Base-by-base conservation (phyloP, 1,284 basidiomycete genomes). In the Puccinia coronata region DNA sequence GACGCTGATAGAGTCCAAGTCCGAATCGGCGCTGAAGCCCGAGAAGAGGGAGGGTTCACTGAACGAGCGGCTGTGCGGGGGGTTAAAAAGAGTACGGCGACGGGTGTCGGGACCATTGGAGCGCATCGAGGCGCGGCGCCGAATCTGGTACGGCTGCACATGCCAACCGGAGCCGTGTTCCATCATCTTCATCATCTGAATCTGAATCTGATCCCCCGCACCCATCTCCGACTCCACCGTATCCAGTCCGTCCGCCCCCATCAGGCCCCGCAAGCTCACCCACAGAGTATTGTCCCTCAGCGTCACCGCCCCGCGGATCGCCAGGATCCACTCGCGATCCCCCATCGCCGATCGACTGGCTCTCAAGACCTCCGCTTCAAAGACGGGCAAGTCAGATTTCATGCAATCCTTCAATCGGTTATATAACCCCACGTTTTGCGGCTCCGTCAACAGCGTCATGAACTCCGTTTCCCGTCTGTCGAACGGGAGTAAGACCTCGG, bases 401-500 rank as follows among this genome's bases (percentile, higher is more conserved):
- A 63, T 8, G 8, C 59, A 34, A 39, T 63, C 59, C 34, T 63
- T 63, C n/a, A 63, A 63, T 63, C 59, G 59, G 18, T 63, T 39
- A 34, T 63, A 63, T 39, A 63, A 23, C 12, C 34, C 59, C 59
- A 63, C 14, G 59, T 63, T 63, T 63, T 63, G 59, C 5, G 2
- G 18, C 28, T 63, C 59, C 36, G 59, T 25, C 18, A 63, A 39
- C 34, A 63, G 59, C 39, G 36, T 20, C 20, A 36, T 20, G 9
- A 63, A 39, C 34, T 63, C 59, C 18, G 18, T 39, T 39, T 63
- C 59, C 20, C 59, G 36, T 25, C 39, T 14, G 20, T 12, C 34
- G 34, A 63, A 63, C 1, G 59, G 59, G 39, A 63, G 59, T 39
- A 63, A 63, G 59, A 63, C 59, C 34, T 63, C 59, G 34, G 34